Base-by-base conservation (phyloP, 2,329 filamentous ascomycete genomes). In the Tolypocladium album region DNA sequence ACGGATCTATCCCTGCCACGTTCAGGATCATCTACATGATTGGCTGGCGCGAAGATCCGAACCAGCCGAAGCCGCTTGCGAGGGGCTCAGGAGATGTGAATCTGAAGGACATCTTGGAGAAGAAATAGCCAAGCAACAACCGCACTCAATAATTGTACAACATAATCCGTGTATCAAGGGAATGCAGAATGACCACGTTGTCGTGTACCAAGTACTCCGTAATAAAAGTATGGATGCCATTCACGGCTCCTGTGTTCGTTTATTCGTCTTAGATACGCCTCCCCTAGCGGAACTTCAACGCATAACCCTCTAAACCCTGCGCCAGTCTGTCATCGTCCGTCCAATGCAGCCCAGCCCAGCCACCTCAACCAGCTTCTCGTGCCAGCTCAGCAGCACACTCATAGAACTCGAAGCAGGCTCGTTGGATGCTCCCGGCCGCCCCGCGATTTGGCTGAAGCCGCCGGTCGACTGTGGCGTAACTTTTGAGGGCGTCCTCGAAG, bases 11-110 rank as follows among this genome's bases (percentile, higher is more conserved):
- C 63, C 94, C 94, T 0, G 94, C 94, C 1, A 99, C 94, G 0
- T 99, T 97, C 71, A 83, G 94, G 66, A 82, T 96, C 67, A 97
- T 99, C 63, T 96, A 94, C 74, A 97, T 97, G 92, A 99, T 99
- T 74, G 94, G 94, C 0, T 99, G 94, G 94, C 95, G 93, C 71
- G 89, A 92, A 65, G 88, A 89, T 2, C 82, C 83, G 38, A 84
- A 87, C 58, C 92, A 97, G 75, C 80, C 87, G 2, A 80, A 93
- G 74, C 92, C 94, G 6, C 76, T 97, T 61, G 76, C 87, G 65
- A 84, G 94, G 65, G 94, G 94, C 0, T 96, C 88, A 64, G 94
- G 90, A 12, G 81, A 96, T 70, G 77, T 96, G 50, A 96, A 89
- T 73, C 81, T 99, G 63, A 96, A 94, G 73, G 92, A 97, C 72